Evolutionary conservation across 495 filamentous ascomycete species (phyloP).

Genomic region (Hypoxylon trugodes): DNA sequence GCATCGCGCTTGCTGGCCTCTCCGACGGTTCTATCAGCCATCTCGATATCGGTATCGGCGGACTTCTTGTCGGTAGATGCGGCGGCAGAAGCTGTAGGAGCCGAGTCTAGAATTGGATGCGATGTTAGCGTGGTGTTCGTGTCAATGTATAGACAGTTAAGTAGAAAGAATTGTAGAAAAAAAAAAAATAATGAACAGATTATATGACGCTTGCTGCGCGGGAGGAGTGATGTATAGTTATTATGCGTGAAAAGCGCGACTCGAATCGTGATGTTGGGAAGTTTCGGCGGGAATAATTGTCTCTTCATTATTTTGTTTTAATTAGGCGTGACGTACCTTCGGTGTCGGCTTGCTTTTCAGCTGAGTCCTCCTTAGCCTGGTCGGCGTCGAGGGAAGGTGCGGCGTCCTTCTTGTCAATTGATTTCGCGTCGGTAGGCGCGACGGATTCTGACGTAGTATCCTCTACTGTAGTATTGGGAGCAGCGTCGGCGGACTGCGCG

Average conservation of each 20-base stretch:
- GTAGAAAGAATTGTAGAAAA: background rate
- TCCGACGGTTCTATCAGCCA: constrained; percentile 27
- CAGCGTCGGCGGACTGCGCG: constrained; percentile 33
- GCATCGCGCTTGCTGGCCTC: constrained; percentile 22
- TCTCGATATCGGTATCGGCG: constrained; percentile 46
- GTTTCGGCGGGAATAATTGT: constrained; percentile 9
- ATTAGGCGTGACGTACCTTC: constrained; percentile 33
- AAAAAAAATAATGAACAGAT: constrained; percentile 20
- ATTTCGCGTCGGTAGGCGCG: constrained; percentile 41
- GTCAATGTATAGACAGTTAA: background rate
- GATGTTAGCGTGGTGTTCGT: constrained; percentile 7
- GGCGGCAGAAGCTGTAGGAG: constrained; percentile 24
- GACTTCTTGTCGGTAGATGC: constrained; percentile 27
- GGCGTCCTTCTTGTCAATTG: constrained; percentile 30
- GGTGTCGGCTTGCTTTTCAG: constrained; percentile 42
- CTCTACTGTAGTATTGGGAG: constrained; percentile 17
- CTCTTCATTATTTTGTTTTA: background rate
- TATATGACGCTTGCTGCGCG: background rate
- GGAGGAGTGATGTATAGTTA: background rate
- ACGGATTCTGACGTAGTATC: constrained; percentile 29
- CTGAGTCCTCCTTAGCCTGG: constrained; percentile 26
- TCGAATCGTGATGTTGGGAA: constrained; percentile 12
- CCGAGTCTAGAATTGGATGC: constrained; percentile 9
- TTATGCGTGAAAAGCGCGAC: constrained; percentile 20
- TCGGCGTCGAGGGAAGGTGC: constrained; percentile 18